Evolutionary conservation across 805 yeast species (phyloP), one percentile per base, ranked within the genome.

Genomic region (Nadsonia fulvescens): DNA sequence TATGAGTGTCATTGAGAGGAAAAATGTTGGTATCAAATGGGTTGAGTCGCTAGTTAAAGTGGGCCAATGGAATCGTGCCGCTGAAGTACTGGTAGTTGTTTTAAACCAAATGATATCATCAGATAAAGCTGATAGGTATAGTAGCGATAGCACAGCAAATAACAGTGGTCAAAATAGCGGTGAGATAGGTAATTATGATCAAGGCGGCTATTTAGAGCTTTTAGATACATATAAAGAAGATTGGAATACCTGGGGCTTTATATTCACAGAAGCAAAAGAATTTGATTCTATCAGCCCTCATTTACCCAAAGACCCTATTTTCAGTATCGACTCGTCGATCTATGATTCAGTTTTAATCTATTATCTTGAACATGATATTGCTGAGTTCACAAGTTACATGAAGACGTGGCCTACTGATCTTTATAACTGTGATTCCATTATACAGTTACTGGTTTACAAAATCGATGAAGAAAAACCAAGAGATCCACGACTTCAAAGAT

Each of bases 191-290:
- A n/a, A n/a, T n/a, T n/a, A n/a, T n/a, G n/a, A n/a, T n/a, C n/a
- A n/a, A n/a, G n/a, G n/a, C n/a, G n/a, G n/a, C n/a, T n/a, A n/a
- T n/a, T n/a, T n/a, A n/a, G n/a, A n/a, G n/a, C n/a, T n/a, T n/a
- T 14, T 21, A 17, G 29, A 14, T 5, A 22, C 25, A 4, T 27
- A 25, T 15, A 28, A 18, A 9, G 36, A 49, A 4, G 59, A 68
- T 31, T 82, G 95, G 94, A 63, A 63, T 20, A 52, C 50, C 14
- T 72, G 81, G 71, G 46, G 72, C 3, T 46, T 49, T 33, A 58
- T 54, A 8, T 74, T 70, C 35, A 46, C 68, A 2, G 53, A 62
- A 3, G 47, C 61, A 2, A 56, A 52, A 3, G 62, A 69, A 26
- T 46, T 60, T 6, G 49, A 45, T 3, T 50, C 45, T 5, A 46